Base-by-base conservation (phyloP, 768 basidiomycete genomes). In the Mycena crocata region DNA sequence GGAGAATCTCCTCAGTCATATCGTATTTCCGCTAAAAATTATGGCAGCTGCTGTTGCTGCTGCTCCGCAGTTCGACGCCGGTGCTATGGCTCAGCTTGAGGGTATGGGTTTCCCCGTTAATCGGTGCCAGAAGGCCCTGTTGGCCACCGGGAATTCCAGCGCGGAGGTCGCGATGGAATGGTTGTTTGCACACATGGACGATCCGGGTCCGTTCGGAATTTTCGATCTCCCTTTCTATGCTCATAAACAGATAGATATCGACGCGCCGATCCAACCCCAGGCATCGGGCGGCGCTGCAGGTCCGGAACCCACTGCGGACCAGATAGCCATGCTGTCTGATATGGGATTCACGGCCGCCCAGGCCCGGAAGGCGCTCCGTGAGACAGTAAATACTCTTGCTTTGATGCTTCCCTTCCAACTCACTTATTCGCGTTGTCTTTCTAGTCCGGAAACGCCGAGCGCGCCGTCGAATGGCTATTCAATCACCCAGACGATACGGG, bases 381-480 rank as follows among this genome's bases (percentile, higher is more conserved):
- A 98, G 76, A 95, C 95, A 19, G 95, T 95, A 62, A 42, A 91
- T 49, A 12, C 17, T 10, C 14, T 32, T 28, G 3, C 44, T 31
- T 42, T 26, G n/a, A n/a, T 12, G 49, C 40, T 31, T 10, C 26
- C 9, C 19, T 23, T 3, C 14, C 26, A 23, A 5, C 23, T 39
- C 52, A 42, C 60, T n/a, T 55, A 28, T n/a, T n/a, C n/a, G n/a
- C 32, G 23, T 9, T 10, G 21, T 30, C 49, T 21, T 13, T 68
- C 1, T 72, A 95, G 93, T 83, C 82, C 39, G 91, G 91, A 10
- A 86, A 94, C 72, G 78, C 87, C 1, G 95, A 96, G 71, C 89
- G 94, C 26, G 96, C 97, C 0, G 88, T 98, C 4, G 97, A 98
- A 73, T 99, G 97, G 97, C 80, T 99, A 24, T 98, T 99, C 82